Percentiles rank a stretch among this genome's conserved stretches.
These are phyloP conservation scores for Aspergillus chevalieri DNA, from an alignment of 2,329 filamentous ascomycete genomes.

Conservation along the genomic window DNA sequence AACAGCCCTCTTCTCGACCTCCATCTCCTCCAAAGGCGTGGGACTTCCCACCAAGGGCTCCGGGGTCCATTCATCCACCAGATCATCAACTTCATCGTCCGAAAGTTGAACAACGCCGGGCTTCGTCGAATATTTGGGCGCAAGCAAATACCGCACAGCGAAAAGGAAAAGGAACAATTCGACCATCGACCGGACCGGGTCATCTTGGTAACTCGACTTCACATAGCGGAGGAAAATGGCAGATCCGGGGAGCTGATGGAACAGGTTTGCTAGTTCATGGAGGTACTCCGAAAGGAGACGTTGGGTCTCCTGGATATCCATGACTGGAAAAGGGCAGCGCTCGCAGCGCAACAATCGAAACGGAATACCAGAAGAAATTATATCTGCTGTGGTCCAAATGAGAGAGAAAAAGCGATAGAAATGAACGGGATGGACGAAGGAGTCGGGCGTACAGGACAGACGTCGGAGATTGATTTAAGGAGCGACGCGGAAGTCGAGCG, in stretches of 20 bases:
- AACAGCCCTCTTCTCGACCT: slow-evolving; percentile 77
- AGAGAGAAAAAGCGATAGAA: background rate
- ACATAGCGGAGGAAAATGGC: slow-evolving; percentile 93
- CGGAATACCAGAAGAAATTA: background rate
- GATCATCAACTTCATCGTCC: slow-evolving; percentile 94
- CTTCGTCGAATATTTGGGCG: slow-evolving; percentile 88
- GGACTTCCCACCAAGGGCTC: slow-evolving; percentile 77
- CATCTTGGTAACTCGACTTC: slow-evolving; percentile 94
- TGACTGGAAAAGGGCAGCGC: slow-evolving; percentile 24
- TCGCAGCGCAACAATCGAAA: slow-evolving; percentile 3
- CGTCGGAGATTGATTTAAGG: background rate
- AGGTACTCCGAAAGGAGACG: slow-evolving; percentile 49
- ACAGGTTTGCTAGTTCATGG: slow-evolving; percentile 55
- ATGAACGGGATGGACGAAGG: slow-evolving; percentile 1
- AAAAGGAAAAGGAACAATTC: slow-evolving; percentile 93
- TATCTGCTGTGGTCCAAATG: background rate
- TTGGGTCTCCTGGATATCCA: slow-evolving; percentile 54
- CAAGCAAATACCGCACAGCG: slow-evolving; percentile 85
- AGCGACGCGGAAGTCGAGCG: background rate
- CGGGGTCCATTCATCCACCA: slow-evolving; percentile 93
- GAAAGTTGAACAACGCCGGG: slow-evolving; percentile 82
- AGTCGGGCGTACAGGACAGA: background rate
- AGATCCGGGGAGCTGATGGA: slow-evolving; percentile 89
- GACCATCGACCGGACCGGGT: slow-evolving; percentile 86
- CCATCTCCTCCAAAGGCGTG: slow-evolving; percentile 68